These are phyloP conservation scores for Cupressus sempervirens DNA, from an alignment of 75 land plant genomes.

Conservation along the genomic window DNA sequence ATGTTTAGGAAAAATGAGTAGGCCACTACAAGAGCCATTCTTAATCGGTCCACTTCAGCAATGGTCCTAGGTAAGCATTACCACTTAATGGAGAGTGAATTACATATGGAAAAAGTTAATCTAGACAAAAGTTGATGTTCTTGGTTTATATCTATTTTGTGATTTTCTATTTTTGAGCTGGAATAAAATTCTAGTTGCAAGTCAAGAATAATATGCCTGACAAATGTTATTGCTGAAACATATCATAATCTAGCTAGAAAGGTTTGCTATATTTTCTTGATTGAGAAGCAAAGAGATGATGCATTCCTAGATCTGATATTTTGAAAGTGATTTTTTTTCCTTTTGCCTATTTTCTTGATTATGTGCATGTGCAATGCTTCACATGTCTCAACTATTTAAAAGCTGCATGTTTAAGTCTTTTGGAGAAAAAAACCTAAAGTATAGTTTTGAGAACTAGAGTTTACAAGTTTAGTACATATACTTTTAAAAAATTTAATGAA, in stretches of 20 bases:
- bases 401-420: neutral
- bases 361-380: too few relatives aligned
- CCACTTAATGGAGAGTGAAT: slow-evolving; percentile 4
- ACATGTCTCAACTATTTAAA: too few relatives aligned
- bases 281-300: neutral
- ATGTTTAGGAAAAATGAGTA: too few relatives aligned
- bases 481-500: neutral
- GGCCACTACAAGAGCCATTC: too few relatives aligned
- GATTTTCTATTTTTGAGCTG: neutral
- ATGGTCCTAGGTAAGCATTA: slow-evolving; percentile 95
- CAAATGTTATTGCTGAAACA: slow-evolving; percentile 60
- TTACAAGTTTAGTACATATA: neutral
- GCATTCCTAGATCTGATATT: neutral
- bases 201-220: slow-evolving; percentile 59
- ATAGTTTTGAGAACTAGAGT: neutral
- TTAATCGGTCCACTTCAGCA: too few relatives aligned
- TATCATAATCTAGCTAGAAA: slow-evolving; percentile 74
- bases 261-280: slow-evolving; percentile 29
- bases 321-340: neutral
- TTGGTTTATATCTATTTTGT: slow-evolving; percentile 8
- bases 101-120: neutral
- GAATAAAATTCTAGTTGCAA: slow-evolving; percentile 29
- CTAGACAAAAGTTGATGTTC: slow-evolving; percentile 7
- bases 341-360: neutral
- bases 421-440: neutral